These are phyloP conservation scores for Aspergillus versicolor DNA, from an alignment of 2,329 filamentous ascomycete genomes.

Conservation along the genomic window DNA sequence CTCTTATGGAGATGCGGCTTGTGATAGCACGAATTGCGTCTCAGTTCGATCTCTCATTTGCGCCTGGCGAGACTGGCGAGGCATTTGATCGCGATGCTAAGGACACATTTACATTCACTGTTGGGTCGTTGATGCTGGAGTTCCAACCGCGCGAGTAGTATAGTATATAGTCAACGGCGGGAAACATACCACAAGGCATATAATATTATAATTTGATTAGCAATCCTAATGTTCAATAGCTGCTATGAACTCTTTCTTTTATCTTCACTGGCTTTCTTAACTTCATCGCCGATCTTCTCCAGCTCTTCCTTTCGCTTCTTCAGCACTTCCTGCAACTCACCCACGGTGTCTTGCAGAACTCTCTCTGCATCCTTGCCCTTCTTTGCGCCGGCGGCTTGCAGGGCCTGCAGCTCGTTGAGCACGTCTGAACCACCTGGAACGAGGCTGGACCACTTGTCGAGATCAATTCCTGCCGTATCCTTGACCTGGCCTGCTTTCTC, in stretches of 20 bases:
- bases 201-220: too few relatives aligned
- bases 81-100: constrained; percentile 1
- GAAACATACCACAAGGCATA: too few relatives aligned
- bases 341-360: constrained; percentile 67
- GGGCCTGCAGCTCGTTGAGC: constrained; percentile 62
- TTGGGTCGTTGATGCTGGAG: background rate
- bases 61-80: background rate
- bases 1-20: constrained; percentile 2
- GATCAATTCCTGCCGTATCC: constrained; percentile 44
- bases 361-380: constrained; percentile 66
- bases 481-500: constrained; percentile 60
- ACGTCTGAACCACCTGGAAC: constrained; percentile 65
- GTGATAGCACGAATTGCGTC: background rate
- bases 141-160: background rate
- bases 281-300: constrained; percentile 21
- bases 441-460: constrained; percentile 65
- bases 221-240: too few relatives aligned
- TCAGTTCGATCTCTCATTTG: constrained; percentile 1
- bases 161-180: background rate
- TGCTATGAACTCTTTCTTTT: too few relatives aligned
- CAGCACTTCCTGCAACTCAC: constrained; percentile 22
- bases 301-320: constrained; percentile 22
- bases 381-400: constrained; percentile 65
- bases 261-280: constrained; percentile 15
- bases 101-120: constrained; percentile 1